Base-by-base conservation (phyloP, 2,329 filamentous ascomycete genomes). In the Teratosphaeria gauchensis region DNA sequence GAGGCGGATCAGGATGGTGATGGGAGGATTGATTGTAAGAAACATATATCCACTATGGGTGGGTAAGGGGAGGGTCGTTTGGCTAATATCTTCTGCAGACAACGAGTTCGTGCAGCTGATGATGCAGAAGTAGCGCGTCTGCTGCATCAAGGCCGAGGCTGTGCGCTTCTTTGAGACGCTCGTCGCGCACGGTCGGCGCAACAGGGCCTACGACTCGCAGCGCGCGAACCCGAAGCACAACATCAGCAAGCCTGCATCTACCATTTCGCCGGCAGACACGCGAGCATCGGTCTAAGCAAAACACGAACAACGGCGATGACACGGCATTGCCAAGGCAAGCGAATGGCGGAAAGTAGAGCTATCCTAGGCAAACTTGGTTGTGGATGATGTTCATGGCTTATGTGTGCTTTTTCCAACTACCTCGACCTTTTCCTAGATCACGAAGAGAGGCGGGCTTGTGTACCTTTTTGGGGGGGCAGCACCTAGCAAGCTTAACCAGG, bases 1-100 rank as follows among this genome's bases (percentile, higher is more conserved):
- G 81, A 85, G 74, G 83, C 83, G 63, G 84, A 86, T 67, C 80
- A 83, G 76, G 81, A 86, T 69, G 82, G 82, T 48, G 82, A 85
- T 67, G 84, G 84, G 59, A 77, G 78, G 63, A 86, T 86, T 71
- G 83, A 86, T 72, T 86, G 83, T 84, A 71, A 71, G 78, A 72
- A 4, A 24, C 52, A 16, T 42, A 14, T 21, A 14, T 4, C 19
- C 42, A 53, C 42, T 24, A 30, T n/a, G n/a, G n/a, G 12, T 54
- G 12, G 28, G n/a, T 30, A n/a, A 8, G 14, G 12, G 12, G 11
- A n/a, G n/a, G 14, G 16, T n/a, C 7, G 28, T 35, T 4, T 24
- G 33, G n/a, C n/a, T 16, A 24, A 30, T 24, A 11, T 19, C 3
- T 16, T 19, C 4, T 21, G 16, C 56, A 81, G 78, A 81, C 73